phyloP scores from a whole-genome alignment of 2,329 filamentous ascomycete genomes.

The Botryotinia convoluta region DNA sequence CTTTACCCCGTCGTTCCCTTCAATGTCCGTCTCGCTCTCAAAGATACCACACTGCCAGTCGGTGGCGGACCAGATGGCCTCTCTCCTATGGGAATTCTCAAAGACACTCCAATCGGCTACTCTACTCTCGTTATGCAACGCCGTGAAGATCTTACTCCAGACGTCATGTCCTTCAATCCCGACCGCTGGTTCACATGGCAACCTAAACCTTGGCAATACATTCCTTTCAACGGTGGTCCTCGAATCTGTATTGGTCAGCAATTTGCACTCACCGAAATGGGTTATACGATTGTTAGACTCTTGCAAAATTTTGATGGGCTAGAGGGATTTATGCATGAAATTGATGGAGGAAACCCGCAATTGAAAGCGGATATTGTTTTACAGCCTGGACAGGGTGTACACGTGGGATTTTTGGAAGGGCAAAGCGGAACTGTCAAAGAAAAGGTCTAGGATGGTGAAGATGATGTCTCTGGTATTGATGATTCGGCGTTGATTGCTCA shows the following conservation, averaged over 20 bases:
- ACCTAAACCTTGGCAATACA: constrained; percentile 66
- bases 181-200: constrained; percentile 65
- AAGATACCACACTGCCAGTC: constrained; percentile 70
- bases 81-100: constrained; percentile 62
- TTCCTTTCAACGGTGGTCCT: constrained; percentile 74
- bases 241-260: constrained; percentile 77
- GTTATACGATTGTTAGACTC: constrained; percentile 68
- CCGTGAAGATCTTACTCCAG: constrained; percentile 59
- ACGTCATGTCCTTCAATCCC: constrained; percentile 54
- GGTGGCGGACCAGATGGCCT: constrained; percentile 65
- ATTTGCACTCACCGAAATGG: constrained; percentile 76
- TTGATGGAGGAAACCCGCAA: constrained; percentile 53
- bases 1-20: constrained; percentile 77
- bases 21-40: constrained; percentile 70
- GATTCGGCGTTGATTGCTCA: not conserved
- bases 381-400: constrained; percentile 57
- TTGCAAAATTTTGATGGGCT: constrained; percentile 69
- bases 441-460: not conserved
- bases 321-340: constrained; percentile 53
- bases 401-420: constrained; percentile 53
- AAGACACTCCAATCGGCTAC: constrained; percentile 65
- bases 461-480: not conserved
- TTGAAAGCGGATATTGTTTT: constrained; percentile 61
- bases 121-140: constrained; percentile 72
- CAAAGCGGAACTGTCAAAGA: not conserved